Evolutionary conservation across 208 protist genomes (phyloP), one percentile per base, ranked within the genome.

Genomic region (Acanthamoeba triangularis): DNA sequence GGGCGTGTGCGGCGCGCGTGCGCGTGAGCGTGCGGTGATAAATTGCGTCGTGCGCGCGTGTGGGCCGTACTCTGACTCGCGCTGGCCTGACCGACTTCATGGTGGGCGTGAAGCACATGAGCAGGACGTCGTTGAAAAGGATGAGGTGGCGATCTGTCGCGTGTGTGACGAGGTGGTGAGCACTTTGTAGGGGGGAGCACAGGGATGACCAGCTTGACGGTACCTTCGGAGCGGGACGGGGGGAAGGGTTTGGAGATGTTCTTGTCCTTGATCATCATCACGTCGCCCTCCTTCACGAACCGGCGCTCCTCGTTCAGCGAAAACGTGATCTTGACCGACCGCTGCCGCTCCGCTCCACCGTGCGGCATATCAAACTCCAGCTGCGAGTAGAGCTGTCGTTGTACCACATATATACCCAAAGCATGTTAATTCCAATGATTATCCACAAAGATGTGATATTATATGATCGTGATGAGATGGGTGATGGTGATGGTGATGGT

Each of bases 251-350:
- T 85, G 44, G 76, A 20, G 23, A 85, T 18, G 7, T 25, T 85
- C 41, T 85, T 85, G 20, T 85, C 76, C 76, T 85, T 85, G 47
- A 85, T 56, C 76, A 85, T 85, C 76, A 85, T 85, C 23, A 85
- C 76, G 76, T 85, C 76, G 23, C 76, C 76, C 41, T 85, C 76
- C 41, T 85, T 85, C 76, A 85, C 76, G 44, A 85, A 85, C 54
- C 76, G 76, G 47, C 76, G 76, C 8, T 85, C 76, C 47, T 85
- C 76, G 47, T 85, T 85, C 5, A 85, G 35, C 10, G 76, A 85
- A 23, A 85, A 85, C 30, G 76, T 56, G 23, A 85, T 30, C 76
- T 56, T 49, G 76, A 56, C 76, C 0, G 76, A 85, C 11, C 44
- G 14, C 47, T 85, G 76, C 30, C 76, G 52, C 47, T 49, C 47